Base-by-base conservation (phyloP, 2,329 filamentous ascomycete genomes). In the Capronia coronata region DNA sequence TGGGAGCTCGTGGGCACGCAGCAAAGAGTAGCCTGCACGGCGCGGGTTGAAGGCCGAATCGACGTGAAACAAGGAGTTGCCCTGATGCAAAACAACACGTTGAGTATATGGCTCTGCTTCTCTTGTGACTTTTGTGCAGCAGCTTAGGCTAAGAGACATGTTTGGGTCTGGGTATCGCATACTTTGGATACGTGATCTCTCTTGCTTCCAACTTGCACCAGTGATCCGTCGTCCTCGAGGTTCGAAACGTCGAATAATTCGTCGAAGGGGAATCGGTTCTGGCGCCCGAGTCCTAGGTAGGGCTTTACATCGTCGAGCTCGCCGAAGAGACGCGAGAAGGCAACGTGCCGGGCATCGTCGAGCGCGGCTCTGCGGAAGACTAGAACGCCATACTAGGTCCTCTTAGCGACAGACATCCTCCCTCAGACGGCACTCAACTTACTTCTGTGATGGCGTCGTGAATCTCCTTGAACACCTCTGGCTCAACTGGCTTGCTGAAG, bases 201-300 rank as follows among this genome's bases (percentile, higher is more conserved):
- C 14, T 70, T 65, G 44, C 65, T 67, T 40, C 68, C 64, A 4
- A 68, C 57, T 29, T 68, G 63, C 18, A 75, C 65, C 1, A 75
- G 55, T 0, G 63, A 62, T 35, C 71, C 72, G 37, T 77, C 70
- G 2, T 68, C 67, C 41, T 77, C 70, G 11, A 80, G 64, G 60
- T 82, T 82, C 43, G 74, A 69, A 0, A 76, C 76, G 55, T 82
- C 78, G 60, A 80, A 80, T 0, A 82, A 68, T 61, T 80, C 73
- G 37, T 70, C 65, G 54, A 73, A 68, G 2, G 63, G 59, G 54
- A 76, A 72, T 11, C 76, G 72, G 50, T 72, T 67, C 55, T 70
- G 68, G 30, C 74, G 69, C 11, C 73, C 75, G 0, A 64, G 67
- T 1, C 64, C 64, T 9, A 73, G 64, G 63, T 75, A 79, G 0